phyloP scores from a whole-genome alignment of 2,329 filamentous ascomycete genomes.

The Hypoxylon sp. region DNA sequence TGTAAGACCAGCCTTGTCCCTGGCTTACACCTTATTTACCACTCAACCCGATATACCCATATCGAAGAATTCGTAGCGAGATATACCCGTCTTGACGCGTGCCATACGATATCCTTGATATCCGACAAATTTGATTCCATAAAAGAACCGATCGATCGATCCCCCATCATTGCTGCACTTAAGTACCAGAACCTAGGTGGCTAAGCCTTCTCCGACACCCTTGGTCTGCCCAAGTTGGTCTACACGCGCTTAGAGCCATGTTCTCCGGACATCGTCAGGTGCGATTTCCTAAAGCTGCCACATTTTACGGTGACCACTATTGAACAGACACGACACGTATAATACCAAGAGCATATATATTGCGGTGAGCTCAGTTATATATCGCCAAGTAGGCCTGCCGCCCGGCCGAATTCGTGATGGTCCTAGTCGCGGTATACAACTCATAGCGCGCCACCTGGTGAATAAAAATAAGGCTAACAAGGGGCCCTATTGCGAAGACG shows the following conservation, averaged over 20 bases:
- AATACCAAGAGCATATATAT: slow-evolving; percentile 3
- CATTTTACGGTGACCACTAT: not conserved
- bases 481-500: not conserved
- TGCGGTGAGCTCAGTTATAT: slow-evolving; percentile 5
- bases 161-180: not conserved
- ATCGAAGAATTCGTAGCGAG: not conserved
- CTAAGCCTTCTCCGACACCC: not conserved
- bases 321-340: slow-evolving; percentile 10
- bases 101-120: not conserved
- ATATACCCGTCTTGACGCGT: not conserved
- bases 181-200: not conserved
- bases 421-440: slow-evolving; percentile 17
- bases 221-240: slow-evolving; percentile 1
- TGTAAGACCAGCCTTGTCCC: not conserved
- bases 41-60: not conserved
- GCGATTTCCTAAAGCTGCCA: slow-evolving; percentile 10
- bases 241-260: not conserved
- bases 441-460: slow-evolving; percentile 1
- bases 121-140: not conserved
- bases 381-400: slow-evolving; percentile 12
- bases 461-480: not conserved
- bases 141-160: not conserved
- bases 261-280: not conserved
- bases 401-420: slow-evolving; percentile 12
- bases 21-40: not conserved